A percentile compares a stretch with the other conserved stretches of the same genome.
phyloP scores from a whole-genome alignment of 139 green algal species.

The Chlamydomonas applanata region DNA sequence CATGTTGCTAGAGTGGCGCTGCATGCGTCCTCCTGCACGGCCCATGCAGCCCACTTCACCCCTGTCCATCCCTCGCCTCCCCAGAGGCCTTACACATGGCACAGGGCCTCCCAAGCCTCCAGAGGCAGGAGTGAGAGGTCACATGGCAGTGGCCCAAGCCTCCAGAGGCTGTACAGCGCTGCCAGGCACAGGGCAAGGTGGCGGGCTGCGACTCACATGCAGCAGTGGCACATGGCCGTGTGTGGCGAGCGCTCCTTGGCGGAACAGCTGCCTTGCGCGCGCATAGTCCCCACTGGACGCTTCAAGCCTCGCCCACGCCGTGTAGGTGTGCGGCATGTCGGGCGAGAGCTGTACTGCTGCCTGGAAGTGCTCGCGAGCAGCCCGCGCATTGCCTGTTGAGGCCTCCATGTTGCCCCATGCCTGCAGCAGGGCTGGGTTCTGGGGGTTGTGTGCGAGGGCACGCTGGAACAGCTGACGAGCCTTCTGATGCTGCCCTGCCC shows the following conservation, averaged over 20 bases:
- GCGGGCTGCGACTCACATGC: conserved; percentile 37
- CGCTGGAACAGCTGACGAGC: conserved; percentile 19
- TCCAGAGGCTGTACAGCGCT: too few relatives aligned
- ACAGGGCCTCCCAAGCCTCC: too few relatives aligned
- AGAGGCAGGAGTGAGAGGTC: too few relatives aligned
- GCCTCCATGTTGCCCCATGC: conserved; percentile 62
- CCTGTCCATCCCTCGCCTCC: too few relatives aligned
- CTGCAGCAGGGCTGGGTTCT: conserved; percentile 28
- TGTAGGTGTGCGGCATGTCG: conserved; percentile 8
- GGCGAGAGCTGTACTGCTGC: conserved; percentile 22
- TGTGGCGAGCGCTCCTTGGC: conserved; percentile 25
- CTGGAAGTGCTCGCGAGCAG: conserved; percentile 32
- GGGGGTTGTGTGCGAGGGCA: conserved; percentile 11
- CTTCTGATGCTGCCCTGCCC: neutral
- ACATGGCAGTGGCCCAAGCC: too few relatives aligned
- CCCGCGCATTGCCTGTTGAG: conserved; percentile 25
- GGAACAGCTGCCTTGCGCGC: conserved; percentile 36
- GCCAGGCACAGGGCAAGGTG: too few relatives aligned
- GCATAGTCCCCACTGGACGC: conserved; percentile 6
- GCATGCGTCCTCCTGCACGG: too few relatives aligned
- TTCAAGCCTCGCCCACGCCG: conserved; percentile 24
- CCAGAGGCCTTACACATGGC: too few relatives aligned
- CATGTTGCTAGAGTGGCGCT: too few relatives aligned
- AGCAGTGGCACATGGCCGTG: conserved; percentile 30
- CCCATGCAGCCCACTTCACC: too few relatives aligned